Conservation (phyloP, 2,329 filamentous ascomycete genomes). For the Phialophora chinensis region DNA sequence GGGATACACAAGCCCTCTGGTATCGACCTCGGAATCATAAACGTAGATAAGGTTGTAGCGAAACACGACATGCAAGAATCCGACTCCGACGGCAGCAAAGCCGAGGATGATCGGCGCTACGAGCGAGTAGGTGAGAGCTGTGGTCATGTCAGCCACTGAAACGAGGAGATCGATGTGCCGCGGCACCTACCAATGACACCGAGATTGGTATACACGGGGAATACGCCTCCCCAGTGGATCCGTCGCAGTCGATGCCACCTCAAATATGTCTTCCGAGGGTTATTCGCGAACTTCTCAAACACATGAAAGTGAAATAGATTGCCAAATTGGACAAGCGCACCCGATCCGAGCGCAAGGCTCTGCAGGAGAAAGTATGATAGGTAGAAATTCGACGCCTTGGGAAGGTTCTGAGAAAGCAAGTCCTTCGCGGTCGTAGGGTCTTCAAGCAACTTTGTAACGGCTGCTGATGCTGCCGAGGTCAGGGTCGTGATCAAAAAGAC, state of each 20-base stretch:
- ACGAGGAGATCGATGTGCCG: background rate
- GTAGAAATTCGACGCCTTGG: slow-evolving; percentile 93
- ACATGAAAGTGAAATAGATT: slow-evolving; percentile 60
- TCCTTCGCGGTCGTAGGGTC: slow-evolving; percentile 68
- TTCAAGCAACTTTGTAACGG: slow-evolving; percentile 68
- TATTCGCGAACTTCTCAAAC: slow-evolving; percentile 48
- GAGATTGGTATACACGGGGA: slow-evolving; percentile 82
- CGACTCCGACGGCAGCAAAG: slow-evolving; percentile 79
- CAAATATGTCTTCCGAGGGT: slow-evolving; percentile 75
- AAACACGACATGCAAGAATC: slow-evolving; percentile 82
- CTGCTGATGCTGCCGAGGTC: slow-evolving; percentile 73
- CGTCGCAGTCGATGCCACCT: slow-evolving; percentile 75
- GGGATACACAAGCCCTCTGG: slow-evolving; percentile 85
- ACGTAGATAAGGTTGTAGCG: slow-evolving; percentile 91
- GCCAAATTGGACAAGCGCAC: slow-evolving; percentile 30
- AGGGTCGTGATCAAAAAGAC: slow-evolving; percentile 88
- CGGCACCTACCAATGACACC: slow-evolving; percentile 64
- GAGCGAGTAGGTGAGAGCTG: slow-evolving; percentile 82
- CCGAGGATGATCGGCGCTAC: slow-evolving; percentile 84
- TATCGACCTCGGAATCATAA: slow-evolving; percentile 79
- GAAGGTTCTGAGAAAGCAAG: slow-evolving; percentile 75
- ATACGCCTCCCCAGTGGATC: slow-evolving; percentile 81
- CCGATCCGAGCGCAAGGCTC: slow-evolving; percentile 70
- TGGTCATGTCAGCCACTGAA: background rate
- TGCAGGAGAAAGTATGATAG: slow-evolving; percentile 96